Percentiles rank a stretch among this genome's conserved stretches.
phyloP scores from a whole-genome alignment of 2,329 filamentous ascomycete species.

The Mollisia scopiformis region DNA sequence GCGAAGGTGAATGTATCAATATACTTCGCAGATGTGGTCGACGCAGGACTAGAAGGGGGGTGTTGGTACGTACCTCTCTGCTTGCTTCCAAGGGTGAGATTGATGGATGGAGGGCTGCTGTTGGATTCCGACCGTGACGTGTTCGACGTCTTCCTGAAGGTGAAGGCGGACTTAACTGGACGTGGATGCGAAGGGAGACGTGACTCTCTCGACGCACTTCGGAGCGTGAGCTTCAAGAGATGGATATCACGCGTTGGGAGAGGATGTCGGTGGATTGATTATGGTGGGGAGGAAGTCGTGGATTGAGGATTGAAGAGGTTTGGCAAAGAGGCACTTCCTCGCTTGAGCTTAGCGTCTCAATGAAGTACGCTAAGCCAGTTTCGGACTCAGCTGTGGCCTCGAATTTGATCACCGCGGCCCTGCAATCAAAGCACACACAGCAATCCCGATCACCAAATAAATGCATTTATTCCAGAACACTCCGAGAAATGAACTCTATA shows the following conservation, averaged over 20 bases:
- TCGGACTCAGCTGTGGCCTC: neutral
- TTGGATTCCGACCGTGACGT: slow-evolving; percentile 23
- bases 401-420: neutral
- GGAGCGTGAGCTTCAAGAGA: slow-evolving; percentile 14
- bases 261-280: slow-evolving; percentile 9
- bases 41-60: slow-evolving; percentile 4
- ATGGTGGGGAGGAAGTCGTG: slow-evolving; percentile 18
- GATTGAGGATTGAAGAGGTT: slow-evolving; percentile 10
- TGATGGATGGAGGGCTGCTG: slow-evolving; percentile 6
- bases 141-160: slow-evolving; percentile 9
- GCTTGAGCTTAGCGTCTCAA: slow-evolving; percentile 12
- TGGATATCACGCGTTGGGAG: slow-evolving; percentile 19
- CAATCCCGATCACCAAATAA: neutral
- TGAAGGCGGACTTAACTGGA: neutral
- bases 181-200: slow-evolving; percentile 3
- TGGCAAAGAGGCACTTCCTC: slow-evolving; percentile 11
- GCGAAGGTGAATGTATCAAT: neutral
- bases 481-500: too few species aligned
- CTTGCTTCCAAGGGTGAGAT: slow-evolving; percentile 20
- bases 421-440: slow-evolving; percentile 5
- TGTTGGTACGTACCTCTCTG: slow-evolving; percentile 27
- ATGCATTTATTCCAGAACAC: neutral
- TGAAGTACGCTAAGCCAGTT: slow-evolving; percentile 9
- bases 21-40: neutral
- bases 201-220: slow-evolving; percentile 19